Percentiles rank a stretch among this genome's conserved stretches.
Conservation (phyloP, 306 rosid genomes). For the Quercus alba region DNA sequence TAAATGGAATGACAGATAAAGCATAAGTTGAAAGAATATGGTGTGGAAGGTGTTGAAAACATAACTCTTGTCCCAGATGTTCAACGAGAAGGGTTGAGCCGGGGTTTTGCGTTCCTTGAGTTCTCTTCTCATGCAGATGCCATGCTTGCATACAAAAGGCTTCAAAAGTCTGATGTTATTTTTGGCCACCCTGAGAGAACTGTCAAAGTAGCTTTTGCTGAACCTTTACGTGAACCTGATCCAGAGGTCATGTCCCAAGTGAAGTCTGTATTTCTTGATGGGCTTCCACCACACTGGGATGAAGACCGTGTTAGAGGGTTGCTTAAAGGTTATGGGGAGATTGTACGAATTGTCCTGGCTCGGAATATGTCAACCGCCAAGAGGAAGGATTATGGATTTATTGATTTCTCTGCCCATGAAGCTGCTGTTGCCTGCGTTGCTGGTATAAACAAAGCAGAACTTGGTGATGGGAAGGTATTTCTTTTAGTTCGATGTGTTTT, state of each 20-base stretch:
- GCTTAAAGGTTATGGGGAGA: slow-evolving; percentile 61
- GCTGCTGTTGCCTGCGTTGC: slow-evolving; percentile 69
- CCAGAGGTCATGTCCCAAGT: slow-evolving; percentile 79
- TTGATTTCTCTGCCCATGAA: slow-evolving; percentile 78
- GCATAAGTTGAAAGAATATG: slow-evolving; percentile 71
- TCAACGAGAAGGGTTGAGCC: slow-evolving; percentile 62
- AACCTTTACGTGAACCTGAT: slow-evolving; percentile 65
- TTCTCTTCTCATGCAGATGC: slow-evolving; percentile 75
- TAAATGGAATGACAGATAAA: slow-evolving; percentile 50
- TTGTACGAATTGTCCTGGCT: slow-evolving; percentile 55
- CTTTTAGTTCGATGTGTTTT: neutral
- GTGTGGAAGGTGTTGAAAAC: slow-evolving; percentile 66
- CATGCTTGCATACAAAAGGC: slow-evolving; percentile 80
- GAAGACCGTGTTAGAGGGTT: slow-evolving; percentile 52
- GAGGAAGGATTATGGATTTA: slow-evolving; percentile 86
- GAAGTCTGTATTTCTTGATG: slow-evolving; percentile 75
- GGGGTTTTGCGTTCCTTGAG: slow-evolving; percentile 82
- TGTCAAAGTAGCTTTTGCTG: slow-evolving; percentile 87
- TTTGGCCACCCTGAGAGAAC: slow-evolving; percentile 85
- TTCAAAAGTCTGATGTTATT: slow-evolving; percentile 77
- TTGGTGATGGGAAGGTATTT: slow-evolving; percentile 71
- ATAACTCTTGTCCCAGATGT: slow-evolving; percentile 67
- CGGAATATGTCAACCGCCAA: slow-evolving; percentile 68
- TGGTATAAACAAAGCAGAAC: slow-evolving; percentile 50
- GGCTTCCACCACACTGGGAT: slow-evolving; percentile 75